Evolutionary conservation across 352 stramenopile genomes (phyloP).

Genomic region (Pythium periplocum): DNA sequence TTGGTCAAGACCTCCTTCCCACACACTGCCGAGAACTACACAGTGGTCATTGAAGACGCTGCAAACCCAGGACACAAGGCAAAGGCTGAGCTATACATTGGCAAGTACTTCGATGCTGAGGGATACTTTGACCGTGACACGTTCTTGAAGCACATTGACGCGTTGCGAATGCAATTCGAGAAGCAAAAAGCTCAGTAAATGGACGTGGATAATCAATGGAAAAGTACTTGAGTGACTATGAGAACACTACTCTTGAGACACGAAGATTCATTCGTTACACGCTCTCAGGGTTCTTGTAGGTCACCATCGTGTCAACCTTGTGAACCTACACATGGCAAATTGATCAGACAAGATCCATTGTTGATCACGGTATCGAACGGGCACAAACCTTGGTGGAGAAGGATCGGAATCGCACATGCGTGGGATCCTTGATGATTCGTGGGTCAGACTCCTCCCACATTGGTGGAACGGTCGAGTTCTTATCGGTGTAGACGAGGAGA

Average conservation of each 20-base stretch:
- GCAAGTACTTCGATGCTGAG: constrained; percentile 83
- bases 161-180: constrained; percentile 56
- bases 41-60: constrained; percentile 36
- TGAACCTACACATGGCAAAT: constrained; percentile 73
- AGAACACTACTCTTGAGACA: too few species aligned
- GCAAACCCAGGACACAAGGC: constrained; percentile 17
- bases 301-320: constrained; percentile 97
- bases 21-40: constrained; percentile 71
- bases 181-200: constrained; percentile 71
- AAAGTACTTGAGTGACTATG: too few species aligned
- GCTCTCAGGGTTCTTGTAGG: constrained; percentile 92
- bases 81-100: constrained; percentile 70
- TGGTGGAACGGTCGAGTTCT: constrained; percentile 91
- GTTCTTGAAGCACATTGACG: constrained; percentile 66
- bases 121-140: constrained; percentile 78
- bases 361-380: too few species aligned
- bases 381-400: constrained; percentile 94
- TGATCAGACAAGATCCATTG: too few species aligned
- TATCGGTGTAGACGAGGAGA: constrained; percentile 98
- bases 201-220: constrained; percentile 13
- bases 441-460: constrained; percentile 99
- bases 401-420: constrained; percentile 96
- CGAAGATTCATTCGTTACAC: neutral
- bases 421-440: constrained; percentile 96
- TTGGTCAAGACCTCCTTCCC: constrained; percentile 68